A percentile compares a stretch with the other conserved stretches of the same genome.
These are phyloP conservation scores for Glutinoglossum americanum DNA, from an alignment of 495 filamentous ascomycete genomes.

Conservation along the genomic window DNA sequence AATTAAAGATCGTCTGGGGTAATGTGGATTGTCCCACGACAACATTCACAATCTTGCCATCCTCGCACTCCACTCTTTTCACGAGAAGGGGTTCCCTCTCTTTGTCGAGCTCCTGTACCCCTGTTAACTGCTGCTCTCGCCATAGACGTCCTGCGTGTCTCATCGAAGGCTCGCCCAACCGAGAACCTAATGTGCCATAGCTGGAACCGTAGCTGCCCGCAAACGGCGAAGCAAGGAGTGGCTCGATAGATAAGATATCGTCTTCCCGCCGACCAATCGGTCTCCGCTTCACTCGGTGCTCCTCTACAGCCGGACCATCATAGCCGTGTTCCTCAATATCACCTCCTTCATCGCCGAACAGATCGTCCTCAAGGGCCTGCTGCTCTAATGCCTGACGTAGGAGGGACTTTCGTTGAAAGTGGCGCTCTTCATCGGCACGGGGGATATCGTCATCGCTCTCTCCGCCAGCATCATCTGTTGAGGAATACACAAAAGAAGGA, in stretches of 20 bases:
- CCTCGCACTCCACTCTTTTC: slow-evolving; percentile 65
- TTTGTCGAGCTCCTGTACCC: slow-evolving; percentile 28
- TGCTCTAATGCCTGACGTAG: slow-evolving; percentile 25
- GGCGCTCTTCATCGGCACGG: slow-evolving; percentile 11
- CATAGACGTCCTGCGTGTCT: slow-evolving; percentile 49
- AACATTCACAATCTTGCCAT: slow-evolving; percentile 61
- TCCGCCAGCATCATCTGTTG: slow-evolving; percentile 14
- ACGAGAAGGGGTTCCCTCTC: slow-evolving; percentile 64
- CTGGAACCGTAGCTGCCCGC: slow-evolving; percentile 52
- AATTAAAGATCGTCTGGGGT: slow-evolving; percentile 92
- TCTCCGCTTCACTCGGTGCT: neutral
- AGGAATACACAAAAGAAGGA: slow-evolving; percentile 40
- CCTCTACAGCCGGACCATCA: slow-evolving; percentile 2
- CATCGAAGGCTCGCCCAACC: slow-evolving; percentile 45
- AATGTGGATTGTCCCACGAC: slow-evolving; percentile 83
- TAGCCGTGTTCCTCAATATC: slow-evolving; percentile 10
- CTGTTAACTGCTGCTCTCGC: slow-evolving; percentile 39
- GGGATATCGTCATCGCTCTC: slow-evolving; percentile 14
- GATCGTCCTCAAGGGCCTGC: slow-evolving; percentile 1
- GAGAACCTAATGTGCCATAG: slow-evolving; percentile 55
- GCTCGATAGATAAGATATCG: slow-evolving; percentile 38
- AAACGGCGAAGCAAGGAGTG: slow-evolving; percentile 40
- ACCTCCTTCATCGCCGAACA: slow-evolving; percentile 8
- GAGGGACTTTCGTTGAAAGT: slow-evolving; percentile 21
- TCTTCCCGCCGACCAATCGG: slow-evolving; percentile 7